Conservation (phyloP, 257 asterid genomes). For the Nicotiana noctiflora region DNA sequence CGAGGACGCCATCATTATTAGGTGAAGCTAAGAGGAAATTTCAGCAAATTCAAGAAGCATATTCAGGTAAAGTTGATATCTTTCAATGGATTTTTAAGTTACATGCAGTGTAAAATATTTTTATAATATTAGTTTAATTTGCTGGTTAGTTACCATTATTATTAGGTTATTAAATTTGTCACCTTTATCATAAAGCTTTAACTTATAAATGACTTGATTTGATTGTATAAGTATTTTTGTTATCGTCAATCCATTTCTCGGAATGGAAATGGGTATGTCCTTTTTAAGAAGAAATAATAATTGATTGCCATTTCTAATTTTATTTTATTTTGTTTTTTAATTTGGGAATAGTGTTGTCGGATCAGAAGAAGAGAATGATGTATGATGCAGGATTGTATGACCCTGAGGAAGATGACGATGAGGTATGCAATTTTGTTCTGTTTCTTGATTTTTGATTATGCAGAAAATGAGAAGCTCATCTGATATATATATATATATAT, state of each 20-base stretch:
- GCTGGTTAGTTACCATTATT: too few relatives aligned
- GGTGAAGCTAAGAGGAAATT: conserved; percentile 66
- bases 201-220: too few relatives aligned
- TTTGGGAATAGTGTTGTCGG: conserved; percentile 56
- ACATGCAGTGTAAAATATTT: too few relatives aligned
- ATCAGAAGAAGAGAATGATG: conserved; percentile 49
- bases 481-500: too few relatives aligned
- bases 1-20: conserved; percentile 40
- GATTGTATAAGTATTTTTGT: too few relatives aligned
- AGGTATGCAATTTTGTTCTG: conserved; percentile 19
- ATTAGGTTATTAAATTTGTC: too few relatives aligned
- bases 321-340: not conserved
- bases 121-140: too few relatives aligned
- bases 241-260: not conserved
- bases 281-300: not conserved
- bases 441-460: not conserved
- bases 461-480: too few relatives aligned
- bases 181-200: too few relatives aligned
- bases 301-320: not conserved
- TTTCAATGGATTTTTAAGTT: not conserved
- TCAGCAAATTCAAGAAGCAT: conserved; percentile 86
- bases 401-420: conserved; percentile 55
- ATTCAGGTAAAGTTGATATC: conserved; percentile 53
- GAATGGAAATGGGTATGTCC: not conserved
- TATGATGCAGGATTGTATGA: conserved; percentile 72